phyloP scores from a whole-genome alignment of 345 rosid genomes.

The Eucalyptus tenuipes region DNA sequence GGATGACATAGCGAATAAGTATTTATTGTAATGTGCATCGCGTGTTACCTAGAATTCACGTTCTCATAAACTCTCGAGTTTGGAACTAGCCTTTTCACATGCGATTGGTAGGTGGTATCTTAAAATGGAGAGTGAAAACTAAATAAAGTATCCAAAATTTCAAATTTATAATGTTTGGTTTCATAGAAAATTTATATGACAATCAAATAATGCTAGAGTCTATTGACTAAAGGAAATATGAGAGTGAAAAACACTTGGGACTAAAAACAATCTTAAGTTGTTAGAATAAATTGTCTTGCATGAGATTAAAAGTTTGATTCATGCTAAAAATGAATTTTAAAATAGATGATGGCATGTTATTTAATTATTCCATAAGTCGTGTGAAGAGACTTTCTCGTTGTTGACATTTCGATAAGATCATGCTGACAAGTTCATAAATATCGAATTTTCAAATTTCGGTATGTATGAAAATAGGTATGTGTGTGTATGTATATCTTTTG shows the following conservation, averaged over 20 bases:
- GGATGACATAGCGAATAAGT: neutral
- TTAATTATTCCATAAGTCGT: accelerated
- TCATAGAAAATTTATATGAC: neutral
- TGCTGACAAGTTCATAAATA: accelerated
- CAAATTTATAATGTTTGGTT: neutral
- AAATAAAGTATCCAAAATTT: neutral
- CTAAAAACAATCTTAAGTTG: neutral
- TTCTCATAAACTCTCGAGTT: neutral
- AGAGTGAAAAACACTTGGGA: neutral
- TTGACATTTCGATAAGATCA: neutral
- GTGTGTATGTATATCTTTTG: too few relatives aligned
- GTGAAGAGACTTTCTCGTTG: accelerated
- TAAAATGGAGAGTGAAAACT: neutral
- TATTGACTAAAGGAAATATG: neutral
- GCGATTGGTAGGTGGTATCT: accelerated
- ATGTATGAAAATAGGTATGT: accelerated
- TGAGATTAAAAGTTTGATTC: neutral
- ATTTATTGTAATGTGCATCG: neutral
- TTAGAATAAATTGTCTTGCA: neutral
- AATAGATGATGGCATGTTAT: neutral
- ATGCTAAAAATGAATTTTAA: neutral
- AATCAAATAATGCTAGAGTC: too few relatives aligned
- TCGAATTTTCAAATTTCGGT: neutral
- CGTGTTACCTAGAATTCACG: accelerated
- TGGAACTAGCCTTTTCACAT: neutral